A percentile compares a stretch with the other conserved stretches of the same genome.
These are phyloP conservation scores for Crithidia expoeki DNA, from an alignment of 208 protist species.

Conservation along the genomic window DNA sequence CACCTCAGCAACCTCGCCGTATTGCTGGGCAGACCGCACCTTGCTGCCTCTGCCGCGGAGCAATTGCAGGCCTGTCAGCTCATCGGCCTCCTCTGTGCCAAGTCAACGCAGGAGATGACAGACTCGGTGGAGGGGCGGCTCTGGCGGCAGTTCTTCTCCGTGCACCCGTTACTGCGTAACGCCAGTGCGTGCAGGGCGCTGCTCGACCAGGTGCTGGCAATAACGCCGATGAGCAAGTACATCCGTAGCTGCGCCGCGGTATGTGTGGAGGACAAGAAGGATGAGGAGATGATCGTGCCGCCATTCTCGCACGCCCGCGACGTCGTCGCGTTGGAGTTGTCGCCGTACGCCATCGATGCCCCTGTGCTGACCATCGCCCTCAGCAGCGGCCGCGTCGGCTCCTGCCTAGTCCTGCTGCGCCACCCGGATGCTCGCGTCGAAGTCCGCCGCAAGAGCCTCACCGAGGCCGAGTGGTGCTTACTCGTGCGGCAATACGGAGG, in stretches of 20 bases:
- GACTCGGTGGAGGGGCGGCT: slow-evolving; percentile 24
- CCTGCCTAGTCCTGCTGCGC: slow-evolving; percentile 56
- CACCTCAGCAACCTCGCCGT: slow-evolving; percentile 36
- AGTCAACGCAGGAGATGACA: slow-evolving; percentile 22
- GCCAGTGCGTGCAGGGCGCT: slow-evolving; percentile 9
- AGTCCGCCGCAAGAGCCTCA: slow-evolving; percentile 35
- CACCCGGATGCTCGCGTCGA: slow-evolving; percentile 56
- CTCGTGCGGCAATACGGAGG: slow-evolving; percentile 29
- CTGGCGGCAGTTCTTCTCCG: slow-evolving; percentile 20
- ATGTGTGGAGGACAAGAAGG: slow-evolving; percentile 23
- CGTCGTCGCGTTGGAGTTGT: slow-evolving; percentile 2
- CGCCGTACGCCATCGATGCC: slow-evolving; percentile 26
- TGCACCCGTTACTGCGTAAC: slow-evolving; percentile 17
- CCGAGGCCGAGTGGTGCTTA: slow-evolving; percentile 20
- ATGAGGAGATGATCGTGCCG: background rate
- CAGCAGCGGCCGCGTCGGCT: background rate
- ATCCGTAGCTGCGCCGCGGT: slow-evolving; percentile 23
- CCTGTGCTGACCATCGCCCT: slow-evolving; percentile 33
- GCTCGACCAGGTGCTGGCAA: background rate
- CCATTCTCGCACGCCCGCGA: slow-evolving; percentile 13
- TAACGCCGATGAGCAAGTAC: slow-evolving; percentile 30
- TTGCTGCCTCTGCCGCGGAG: slow-evolving; percentile 38
- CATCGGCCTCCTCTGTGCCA: slow-evolving; percentile 12
- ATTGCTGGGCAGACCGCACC: slow-evolving; percentile 30
- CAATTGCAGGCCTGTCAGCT: slow-evolving; percentile 29